These are phyloP conservation scores for Ambrosia hybrid DNA, from an alignment of 140 eudicot genomes.

Conservation along the genomic window DNA sequence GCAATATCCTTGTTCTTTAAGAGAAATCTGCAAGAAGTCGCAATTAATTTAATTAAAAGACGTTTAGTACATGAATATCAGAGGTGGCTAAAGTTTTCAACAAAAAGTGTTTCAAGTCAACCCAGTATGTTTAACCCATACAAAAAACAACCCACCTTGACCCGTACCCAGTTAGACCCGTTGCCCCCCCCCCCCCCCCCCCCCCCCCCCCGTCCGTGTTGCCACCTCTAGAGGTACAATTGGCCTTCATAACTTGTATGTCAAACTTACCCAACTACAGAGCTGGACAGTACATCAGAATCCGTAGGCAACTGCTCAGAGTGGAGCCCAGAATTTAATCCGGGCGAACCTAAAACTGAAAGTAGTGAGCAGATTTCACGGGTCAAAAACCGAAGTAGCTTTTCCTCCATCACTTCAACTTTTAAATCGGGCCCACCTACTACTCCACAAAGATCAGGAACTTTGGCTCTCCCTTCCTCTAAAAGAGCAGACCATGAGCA, in stretches of 20 bases:
- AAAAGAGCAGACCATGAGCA: constrained; percentile 86
- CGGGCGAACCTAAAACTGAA: constrained; percentile 65
- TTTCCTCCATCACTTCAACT: constrained; percentile 98
- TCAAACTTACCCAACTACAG: constrained; percentile 73
- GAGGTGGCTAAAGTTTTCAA: background rate
- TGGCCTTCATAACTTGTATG: background rate
- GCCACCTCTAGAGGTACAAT: background rate
- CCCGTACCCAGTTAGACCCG: background rate
- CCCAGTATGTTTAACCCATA: background rate
- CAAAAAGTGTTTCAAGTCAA: constrained; percentile 6
- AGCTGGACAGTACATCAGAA: constrained; percentile 57
- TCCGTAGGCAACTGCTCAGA: constrained; percentile 65
- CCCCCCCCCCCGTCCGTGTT: background rate
- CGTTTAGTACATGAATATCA: background rate
- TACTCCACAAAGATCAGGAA: constrained; percentile 76
- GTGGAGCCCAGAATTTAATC: constrained; percentile 64
- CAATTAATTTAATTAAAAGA: constrained; percentile 1
- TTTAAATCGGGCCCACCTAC: constrained; percentile 65
- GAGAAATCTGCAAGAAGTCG: constrained; percentile 56
- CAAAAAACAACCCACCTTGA: background rate
- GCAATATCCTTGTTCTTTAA: constrained; percentile 70
- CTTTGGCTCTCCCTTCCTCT: constrained; percentile 82
- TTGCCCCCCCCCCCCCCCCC: background rate
- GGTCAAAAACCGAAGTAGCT: constrained; percentile 83
- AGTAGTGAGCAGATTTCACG: constrained; percentile 79